Evolutionary conservation across 352 stramenopile species (phyloP), one percentile per base, ranked within the genome.

Genomic region (Phytophthora colocasiae): DNA sequence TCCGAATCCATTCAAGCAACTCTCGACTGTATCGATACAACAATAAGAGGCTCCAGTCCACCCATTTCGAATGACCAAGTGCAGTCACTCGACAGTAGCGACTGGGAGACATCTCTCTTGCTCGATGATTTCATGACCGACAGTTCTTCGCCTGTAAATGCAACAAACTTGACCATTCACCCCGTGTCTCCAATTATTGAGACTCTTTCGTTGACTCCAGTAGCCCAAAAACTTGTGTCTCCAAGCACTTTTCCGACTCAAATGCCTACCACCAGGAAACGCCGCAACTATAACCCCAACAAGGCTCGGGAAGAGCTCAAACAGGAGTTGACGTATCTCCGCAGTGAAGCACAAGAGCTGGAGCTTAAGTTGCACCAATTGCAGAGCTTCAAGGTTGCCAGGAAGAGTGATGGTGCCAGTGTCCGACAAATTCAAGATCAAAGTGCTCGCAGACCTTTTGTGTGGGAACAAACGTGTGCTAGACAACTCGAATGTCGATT

Each of bases 251-350:
- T 5, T 51, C 17, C 36, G 43, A 55, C 19, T 49, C 31, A 24
- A 11, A 40, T n/a, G 7, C 17, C 43, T 8, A 2, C n/a, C 8
- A 27, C n/a, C 44, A 66, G 58, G 32, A 71, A 55, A 38, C 44
- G 34, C 12, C 66, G 53, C 36, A 67, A 43, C 17, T 71, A 63
- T 43, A 74, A 77, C 50, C 65, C 69, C 6, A 77, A 74, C 54
- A 74, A 73, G 26, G 69, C 69, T 29, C 58, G 69, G 0, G 59
- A 74, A 4, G 65, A 71, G 4, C 64, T 70, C 32, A 63, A 62
- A 29, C 52, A 36, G 9, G 69, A 74, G 54, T 45, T 74, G 17
- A 43, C 50, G n/a, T 58, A 64, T 27, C 54, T 77, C 4, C 69
- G 69, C 6, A 34, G 19, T 31, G 50, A 74, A 27, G 58, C 56